These are phyloP conservation scores for Posidonia australis DNA, from an alignment of 106 monocot genomes.

Conservation along the genomic window DNA sequence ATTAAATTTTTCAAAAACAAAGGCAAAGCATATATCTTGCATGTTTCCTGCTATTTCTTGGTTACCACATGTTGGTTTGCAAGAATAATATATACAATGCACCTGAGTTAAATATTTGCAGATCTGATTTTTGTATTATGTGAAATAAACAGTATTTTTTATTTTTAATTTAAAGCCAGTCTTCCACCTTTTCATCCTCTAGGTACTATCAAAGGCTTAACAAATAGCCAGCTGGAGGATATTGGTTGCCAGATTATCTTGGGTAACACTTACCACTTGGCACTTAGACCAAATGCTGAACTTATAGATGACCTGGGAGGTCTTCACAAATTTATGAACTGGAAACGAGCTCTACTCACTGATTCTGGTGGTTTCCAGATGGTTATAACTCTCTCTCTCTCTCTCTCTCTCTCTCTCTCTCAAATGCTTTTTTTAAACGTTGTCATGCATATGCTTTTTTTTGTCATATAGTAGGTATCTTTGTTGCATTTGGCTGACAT, in stretches of 20 bases:
- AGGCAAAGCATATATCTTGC: no score
- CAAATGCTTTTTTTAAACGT: background rate
- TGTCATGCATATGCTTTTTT: background rate
- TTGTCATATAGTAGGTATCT: conserved; percentile 57
- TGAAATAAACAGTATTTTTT: no score
- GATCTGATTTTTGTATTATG: no score
- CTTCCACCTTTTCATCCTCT: background rate
- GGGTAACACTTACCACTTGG: conserved; percentile 95
- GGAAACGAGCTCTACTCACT: conserved; percentile 91
- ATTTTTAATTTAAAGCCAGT: background rate
- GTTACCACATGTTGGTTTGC: no score
- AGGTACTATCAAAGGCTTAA: conserved; percentile 94
- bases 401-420: background rate
- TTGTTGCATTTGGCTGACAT: conserved; percentile 98
- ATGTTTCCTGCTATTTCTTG: no score
- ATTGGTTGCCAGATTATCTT: conserved; percentile 98
- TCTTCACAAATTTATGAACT: conserved; percentile 99
- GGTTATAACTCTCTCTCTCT: conserved; percentile 28
- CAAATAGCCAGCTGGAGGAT: conserved; percentile 92
- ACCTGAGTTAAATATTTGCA: no score
- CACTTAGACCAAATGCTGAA: conserved; percentile 84
- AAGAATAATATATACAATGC: no score
- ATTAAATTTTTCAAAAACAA: no score
- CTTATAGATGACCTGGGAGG: conserved; percentile 93
- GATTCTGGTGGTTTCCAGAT: conserved; percentile 99